These are phyloP conservation scores for Teratosphaeria gauchensis DNA, from an alignment of 2,329 filamentous ascomycete species.

Conservation along the genomic window DNA sequence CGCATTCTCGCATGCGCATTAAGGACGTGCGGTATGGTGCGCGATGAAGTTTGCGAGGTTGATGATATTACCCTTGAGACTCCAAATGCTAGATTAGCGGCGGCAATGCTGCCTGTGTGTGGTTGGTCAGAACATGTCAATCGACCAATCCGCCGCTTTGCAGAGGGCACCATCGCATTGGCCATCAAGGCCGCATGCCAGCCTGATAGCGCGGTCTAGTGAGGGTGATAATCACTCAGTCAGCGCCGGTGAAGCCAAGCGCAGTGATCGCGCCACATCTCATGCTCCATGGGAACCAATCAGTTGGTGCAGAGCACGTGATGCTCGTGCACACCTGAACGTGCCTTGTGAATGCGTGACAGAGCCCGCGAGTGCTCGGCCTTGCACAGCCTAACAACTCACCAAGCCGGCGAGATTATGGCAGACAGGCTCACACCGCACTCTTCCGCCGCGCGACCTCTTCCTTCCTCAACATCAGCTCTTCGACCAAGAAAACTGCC, in stretches of 20 bases:
- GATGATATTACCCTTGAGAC: not conserved
- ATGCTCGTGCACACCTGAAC: not conserved
- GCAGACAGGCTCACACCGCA: not conserved
- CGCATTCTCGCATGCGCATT: not conserved
- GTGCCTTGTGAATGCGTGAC: not conserved
- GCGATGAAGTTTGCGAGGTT: not conserved
- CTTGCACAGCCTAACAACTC: not conserved
- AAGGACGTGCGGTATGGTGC: not conserved
- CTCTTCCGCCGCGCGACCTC: slow-evolving; percentile 5
- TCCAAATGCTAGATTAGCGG: not conserved
- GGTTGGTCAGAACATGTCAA: not conserved
- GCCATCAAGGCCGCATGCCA: not conserved
- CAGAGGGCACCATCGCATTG: not conserved
- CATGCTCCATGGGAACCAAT: not conserved
- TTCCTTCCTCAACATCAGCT: slow-evolving; percentile 32
- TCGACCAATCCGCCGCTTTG: not conserved
- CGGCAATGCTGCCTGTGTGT: not conserved
- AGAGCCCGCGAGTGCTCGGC: not conserved
- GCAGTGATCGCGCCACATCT: not conserved
- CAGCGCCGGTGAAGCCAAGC: not conserved
- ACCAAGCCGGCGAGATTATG: not conserved
- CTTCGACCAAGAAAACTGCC: slow-evolving; percentile 43
- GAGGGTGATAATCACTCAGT: not conserved
- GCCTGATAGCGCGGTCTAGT: not conserved
- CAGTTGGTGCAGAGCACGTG: not conserved